These are phyloP conservation scores for Penicillium paneum DNA, from an alignment of 2,329 filamentous ascomycete genomes.

Conservation along the genomic window DNA sequence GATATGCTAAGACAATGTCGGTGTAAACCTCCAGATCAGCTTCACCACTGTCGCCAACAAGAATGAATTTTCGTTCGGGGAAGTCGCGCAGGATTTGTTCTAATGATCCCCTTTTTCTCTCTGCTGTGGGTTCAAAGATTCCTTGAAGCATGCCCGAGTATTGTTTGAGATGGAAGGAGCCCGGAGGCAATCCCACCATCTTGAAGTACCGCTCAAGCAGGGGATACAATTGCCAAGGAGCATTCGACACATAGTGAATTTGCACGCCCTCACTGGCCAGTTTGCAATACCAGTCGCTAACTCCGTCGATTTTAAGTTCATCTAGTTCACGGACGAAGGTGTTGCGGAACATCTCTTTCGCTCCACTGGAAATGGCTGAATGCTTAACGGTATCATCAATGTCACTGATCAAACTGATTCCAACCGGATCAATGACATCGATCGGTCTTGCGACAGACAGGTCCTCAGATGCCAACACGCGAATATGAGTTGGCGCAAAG, in stretches of 20 bases:
- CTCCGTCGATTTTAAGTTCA: slow-evolving; percentile 80
- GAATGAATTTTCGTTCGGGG: slow-evolving; percentile 79
- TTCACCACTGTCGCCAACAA: slow-evolving; percentile 94
- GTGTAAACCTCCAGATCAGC: slow-evolving; percentile 97
- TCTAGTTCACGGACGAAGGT: slow-evolving; percentile 84
- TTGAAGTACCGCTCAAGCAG: slow-evolving; percentile 83
- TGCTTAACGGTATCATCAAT: slow-evolving; percentile 98
- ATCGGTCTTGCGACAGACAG: slow-evolving; percentile 79
- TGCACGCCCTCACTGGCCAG: slow-evolving; percentile 77
- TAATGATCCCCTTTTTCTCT: slow-evolving; percentile 84
- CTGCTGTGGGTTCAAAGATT: slow-evolving; percentile 95
- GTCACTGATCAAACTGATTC: slow-evolving; percentile 92
- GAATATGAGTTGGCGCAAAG: slow-evolving; percentile 85
- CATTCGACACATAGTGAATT: slow-evolving; percentile 98
- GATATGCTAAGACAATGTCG: slow-evolving; percentile 81
- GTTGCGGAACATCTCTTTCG: slow-evolving; percentile 93
- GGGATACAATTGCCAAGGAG: slow-evolving; percentile 95
- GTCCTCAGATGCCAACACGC: slow-evolving; percentile 80
- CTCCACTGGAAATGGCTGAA: slow-evolving; percentile 82
- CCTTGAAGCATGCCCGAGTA: slow-evolving; percentile 97
- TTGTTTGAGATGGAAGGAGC: slow-evolving; percentile 92
- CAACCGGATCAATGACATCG: slow-evolving; percentile 69
- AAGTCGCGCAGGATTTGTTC: slow-evolving; percentile 87
- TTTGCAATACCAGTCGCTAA: slow-evolving; percentile 81
- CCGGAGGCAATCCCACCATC: slow-evolving; percentile 73